phyloP scores from a whole-genome alignment of 2,329 filamentous ascomycete genomes.

The Fusarium anguioides region DNA sequence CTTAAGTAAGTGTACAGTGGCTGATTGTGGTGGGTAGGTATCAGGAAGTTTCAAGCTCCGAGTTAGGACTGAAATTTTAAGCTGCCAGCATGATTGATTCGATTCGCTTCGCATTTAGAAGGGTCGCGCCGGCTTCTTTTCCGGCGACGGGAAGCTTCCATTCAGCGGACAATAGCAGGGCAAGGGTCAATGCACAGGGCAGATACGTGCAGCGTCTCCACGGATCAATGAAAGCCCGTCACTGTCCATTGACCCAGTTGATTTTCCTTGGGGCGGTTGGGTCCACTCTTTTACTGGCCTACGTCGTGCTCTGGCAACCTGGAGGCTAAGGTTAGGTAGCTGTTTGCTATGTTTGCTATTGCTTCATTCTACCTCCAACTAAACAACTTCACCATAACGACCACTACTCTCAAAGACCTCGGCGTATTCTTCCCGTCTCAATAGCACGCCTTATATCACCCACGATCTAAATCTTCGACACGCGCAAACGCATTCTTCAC shows the following conservation, averaged over 20 bases:
- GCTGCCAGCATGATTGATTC: conserved; percentile 40
- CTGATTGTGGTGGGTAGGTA: conserved; percentile 27
- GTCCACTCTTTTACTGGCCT: conserved; percentile 41
- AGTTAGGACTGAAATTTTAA: conserved; percentile 48
- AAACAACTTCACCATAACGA: conserved; percentile 35
- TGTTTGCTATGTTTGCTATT: conserved; percentile 31
- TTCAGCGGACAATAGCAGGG: conserved; percentile 10
- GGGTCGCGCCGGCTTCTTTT: conserved; percentile 41
- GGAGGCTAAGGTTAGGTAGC: conserved; percentile 39
- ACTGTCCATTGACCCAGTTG: conserved; percentile 29
- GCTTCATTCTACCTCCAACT: conserved; percentile 32
- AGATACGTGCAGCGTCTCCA: not conserved
- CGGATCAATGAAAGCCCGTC: conserved; percentile 49
- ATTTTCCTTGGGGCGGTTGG: conserved; percentile 1
- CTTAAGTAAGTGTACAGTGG: conserved; percentile 35
- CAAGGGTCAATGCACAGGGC: conserved; percentile 5
- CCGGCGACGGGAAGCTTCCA: conserved; percentile 38
- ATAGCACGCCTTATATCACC: conserved; percentile 5
- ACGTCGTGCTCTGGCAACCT: conserved; percentile 55
- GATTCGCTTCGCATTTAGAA: conserved; percentile 26
- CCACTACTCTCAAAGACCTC: conserved; percentile 9
- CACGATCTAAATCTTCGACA: conserved; percentile 4
- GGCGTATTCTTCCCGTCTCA: not conserved
- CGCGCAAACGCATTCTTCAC: conserved; percentile 35
- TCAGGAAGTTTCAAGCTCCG: conserved; percentile 44